Percentiles rank a stretch among this genome's conserved stretches.
phyloP scores from a whole-genome alignment of 495 filamentous ascomycete species.

The Penicillium turbatum region DNA sequence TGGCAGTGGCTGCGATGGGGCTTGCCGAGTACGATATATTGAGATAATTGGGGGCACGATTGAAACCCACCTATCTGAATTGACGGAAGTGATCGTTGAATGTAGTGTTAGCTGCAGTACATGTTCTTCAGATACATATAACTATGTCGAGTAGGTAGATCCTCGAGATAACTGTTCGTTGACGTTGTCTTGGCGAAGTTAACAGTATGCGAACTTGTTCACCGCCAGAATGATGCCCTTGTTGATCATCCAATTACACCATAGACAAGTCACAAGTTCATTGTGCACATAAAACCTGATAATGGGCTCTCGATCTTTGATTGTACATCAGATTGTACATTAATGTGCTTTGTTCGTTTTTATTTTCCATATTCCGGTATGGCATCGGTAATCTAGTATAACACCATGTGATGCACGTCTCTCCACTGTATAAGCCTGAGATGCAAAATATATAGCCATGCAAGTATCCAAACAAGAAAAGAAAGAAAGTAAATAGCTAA shows the following conservation, averaged over 20 bases:
- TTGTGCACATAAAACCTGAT: neutral
- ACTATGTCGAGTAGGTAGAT: neutral
- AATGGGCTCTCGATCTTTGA: neutral
- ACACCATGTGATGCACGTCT: neutral
- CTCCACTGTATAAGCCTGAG: neutral
- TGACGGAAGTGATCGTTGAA: neutral
- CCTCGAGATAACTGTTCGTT: neutral
- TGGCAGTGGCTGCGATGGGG: slow-evolving; percentile 20
- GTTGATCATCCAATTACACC: slow-evolving; percentile 5
- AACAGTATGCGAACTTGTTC: neutral
- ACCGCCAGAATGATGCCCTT: slow-evolving; percentile 24
- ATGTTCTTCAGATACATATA: neutral
- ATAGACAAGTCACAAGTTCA: neutral
- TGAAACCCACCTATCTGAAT: neutral
- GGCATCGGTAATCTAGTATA: neutral
- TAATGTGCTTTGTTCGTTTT: neutral
- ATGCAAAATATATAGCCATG: slow-evolving; percentile 3
- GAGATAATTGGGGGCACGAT: neutral
- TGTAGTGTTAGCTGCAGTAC: neutral
- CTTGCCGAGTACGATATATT: neutral
- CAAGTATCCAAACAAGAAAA: slow-evolving; percentile 9
- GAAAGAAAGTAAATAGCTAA: slow-evolving; percentile 2
- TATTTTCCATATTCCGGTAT: neutral
- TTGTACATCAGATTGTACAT: neutral
- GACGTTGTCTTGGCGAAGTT: neutral